These are phyloP conservation scores for Citrus mangshanensis DNA, from an alignment of 345 rosid genomes.

Conservation along the genomic window DNA sequence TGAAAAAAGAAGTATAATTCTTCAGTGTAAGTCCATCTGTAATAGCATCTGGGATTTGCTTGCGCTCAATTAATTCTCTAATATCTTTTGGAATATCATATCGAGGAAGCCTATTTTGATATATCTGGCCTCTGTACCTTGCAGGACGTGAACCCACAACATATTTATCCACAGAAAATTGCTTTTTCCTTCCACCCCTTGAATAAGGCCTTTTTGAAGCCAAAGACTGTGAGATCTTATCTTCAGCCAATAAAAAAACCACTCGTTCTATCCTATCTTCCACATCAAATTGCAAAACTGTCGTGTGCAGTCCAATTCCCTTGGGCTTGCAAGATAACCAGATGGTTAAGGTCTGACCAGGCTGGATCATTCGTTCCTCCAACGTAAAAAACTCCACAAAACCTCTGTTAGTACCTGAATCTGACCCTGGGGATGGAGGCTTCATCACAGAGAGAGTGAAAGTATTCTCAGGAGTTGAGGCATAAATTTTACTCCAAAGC, in stretches of 20 bases:
- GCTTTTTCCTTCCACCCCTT: slow-evolving; percentile 47
- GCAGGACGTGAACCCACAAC: slow-evolving; percentile 49
- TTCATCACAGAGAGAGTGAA: slow-evolving; percentile 67
- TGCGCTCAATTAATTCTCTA: slow-evolving; percentile 58
- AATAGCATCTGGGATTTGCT: slow-evolving; percentile 50
- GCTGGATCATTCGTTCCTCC: slow-evolving; percentile 82
- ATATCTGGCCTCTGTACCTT: slow-evolving; percentile 10
- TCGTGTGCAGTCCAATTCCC: slow-evolving; percentile 65
- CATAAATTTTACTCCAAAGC: slow-evolving; percentile 62
- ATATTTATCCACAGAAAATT: slow-evolving; percentile 38
- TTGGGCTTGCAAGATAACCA: slow-evolving; percentile 79
- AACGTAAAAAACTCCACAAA: slow-evolving; percentile 45
- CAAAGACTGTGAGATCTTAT: slow-evolving; percentile 62
- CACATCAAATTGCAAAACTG: slow-evolving; percentile 57
- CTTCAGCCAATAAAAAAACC: slow-evolving; percentile 73
- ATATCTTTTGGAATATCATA: slow-evolving; percentile 64
- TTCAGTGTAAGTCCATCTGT: slow-evolving; percentile 36
- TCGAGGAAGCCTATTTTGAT: slow-evolving; percentile 49
- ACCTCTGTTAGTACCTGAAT: slow-evolving; percentile 14
- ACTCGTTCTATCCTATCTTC: slow-evolving; percentile 64
- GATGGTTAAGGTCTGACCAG: slow-evolving; percentile 54
- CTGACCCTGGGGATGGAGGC: slow-evolving; percentile 43
- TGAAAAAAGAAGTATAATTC: slow-evolving; percentile 61
- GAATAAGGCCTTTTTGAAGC: slow-evolving; percentile 52
- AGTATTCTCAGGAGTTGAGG: slow-evolving; percentile 54